A percentile compares a stretch with the other conserved stretches of the same genome.
These are phyloP conservation scores for Xylaria acuta DNA, from an alignment of 495 filamentous ascomycete species.

Conservation along the genomic window DNA sequence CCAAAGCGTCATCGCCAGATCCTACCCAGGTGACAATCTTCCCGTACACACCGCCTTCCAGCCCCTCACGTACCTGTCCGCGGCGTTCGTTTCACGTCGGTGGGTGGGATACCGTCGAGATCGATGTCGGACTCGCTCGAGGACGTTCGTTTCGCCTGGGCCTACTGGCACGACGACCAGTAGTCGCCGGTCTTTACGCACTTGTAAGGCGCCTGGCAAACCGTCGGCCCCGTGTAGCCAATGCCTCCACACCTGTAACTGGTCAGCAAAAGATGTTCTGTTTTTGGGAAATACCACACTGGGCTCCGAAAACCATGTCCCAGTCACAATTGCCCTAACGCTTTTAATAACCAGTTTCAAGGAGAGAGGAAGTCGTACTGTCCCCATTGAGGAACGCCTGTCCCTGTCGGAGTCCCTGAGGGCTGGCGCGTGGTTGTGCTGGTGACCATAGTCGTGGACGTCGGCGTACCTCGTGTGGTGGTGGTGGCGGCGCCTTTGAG, in stretches of 20 bases:
- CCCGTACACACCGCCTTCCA: not conserved
- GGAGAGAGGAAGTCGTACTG: constrained; percentile 35
- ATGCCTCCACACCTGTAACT: constrained; percentile 44
- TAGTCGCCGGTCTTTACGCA: constrained; percentile 38
- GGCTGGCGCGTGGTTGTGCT: constrained; percentile 2
- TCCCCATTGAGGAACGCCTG: constrained; percentile 45
- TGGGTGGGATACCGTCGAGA: constrained; percentile 2
- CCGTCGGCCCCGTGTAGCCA: constrained; percentile 46
- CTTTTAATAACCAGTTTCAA: not conserved
- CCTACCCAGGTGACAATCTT: not conserved
- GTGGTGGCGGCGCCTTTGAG: constrained; percentile 31
- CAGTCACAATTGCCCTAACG: not conserved
- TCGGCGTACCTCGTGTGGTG: constrained; percentile 28
- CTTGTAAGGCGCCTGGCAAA: constrained; percentile 45
- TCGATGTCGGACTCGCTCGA: not conserved
- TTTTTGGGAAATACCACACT: not conserved
- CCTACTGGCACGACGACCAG: constrained; percentile 46
- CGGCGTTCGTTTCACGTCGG: constrained; percentile 1
- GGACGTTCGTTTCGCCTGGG: not conserved
- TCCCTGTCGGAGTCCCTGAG: not conserved
- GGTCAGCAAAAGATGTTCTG: constrained; percentile 25
- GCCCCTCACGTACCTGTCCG: not conserved
- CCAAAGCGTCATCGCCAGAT: not conserved
- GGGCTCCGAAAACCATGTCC: constrained; percentile 6
- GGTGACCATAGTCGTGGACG: constrained; percentile 25